Evolutionary conservation across 148 eudicot species (phyloP).

Genomic region (Rhododendron simsii): DNA sequence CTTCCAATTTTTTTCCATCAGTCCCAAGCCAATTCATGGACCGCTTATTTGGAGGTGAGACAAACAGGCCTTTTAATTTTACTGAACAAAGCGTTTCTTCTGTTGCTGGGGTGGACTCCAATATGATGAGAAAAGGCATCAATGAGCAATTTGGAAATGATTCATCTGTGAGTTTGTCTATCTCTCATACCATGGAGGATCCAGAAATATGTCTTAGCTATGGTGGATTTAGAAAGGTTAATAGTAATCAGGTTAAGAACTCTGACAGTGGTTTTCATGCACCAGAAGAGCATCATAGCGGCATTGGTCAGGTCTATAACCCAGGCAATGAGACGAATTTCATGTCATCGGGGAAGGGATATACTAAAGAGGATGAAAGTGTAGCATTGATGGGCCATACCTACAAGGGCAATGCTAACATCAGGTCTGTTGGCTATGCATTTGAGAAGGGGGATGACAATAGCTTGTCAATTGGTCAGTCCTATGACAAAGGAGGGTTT

Average conservation of each 20-base stretch:
- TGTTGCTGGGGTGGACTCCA: conserved; percentile 19
- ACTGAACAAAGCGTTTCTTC: conserved; percentile 19
- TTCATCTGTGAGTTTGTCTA: conserved; percentile 41
- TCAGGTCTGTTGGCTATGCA: conserved; percentile 16
- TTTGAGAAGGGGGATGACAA: conserved; percentile 23
- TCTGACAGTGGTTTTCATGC: conserved; percentile 25
- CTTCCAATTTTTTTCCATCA: conserved; percentile 28
- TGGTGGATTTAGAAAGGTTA: conserved; percentile 47
- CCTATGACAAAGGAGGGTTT: conserved; percentile 25
- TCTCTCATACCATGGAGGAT: conserved; percentile 36
- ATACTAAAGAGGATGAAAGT: conserved; percentile 28
- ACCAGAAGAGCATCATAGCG: conserved; percentile 14
- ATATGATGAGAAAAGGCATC: conserved; percentile 17
- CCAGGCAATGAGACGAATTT: conserved; percentile 23
- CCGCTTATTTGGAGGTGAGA: conserved; percentile 38
- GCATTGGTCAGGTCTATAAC: conserved; percentile 27
- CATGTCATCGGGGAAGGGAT: conserved; percentile 28
- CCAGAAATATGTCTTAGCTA: conserved; percentile 33
- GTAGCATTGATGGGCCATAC: conserved; percentile 27
- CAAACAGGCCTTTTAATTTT: conserved; percentile 19
- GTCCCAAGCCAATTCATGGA: conserved; percentile 43
- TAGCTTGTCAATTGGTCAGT: conserved; percentile 22
- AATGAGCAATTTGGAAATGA: conserved; percentile 30
- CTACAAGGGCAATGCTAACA: conserved; percentile 22
- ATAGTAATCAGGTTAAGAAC: conserved; percentile 48